Evolutionary conservation across 1,284 basidiomycete genomes (phyloP), one percentile per base, ranked within the genome.

Genomic region (Heterobasidion irregulare): DNA sequence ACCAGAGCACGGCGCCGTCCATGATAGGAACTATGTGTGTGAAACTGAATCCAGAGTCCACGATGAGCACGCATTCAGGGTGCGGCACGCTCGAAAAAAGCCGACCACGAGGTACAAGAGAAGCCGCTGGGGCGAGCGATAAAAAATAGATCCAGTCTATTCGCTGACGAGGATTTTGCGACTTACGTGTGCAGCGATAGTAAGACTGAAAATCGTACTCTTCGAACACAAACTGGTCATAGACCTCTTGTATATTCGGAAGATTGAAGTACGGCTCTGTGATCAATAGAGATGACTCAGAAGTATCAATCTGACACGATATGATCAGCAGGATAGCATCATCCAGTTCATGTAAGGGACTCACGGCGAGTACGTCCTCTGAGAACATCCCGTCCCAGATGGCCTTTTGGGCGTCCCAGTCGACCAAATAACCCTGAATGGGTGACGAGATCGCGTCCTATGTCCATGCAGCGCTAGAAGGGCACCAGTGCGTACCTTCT

Each of bases 221-320:
- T 65, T 98, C 95, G 64, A 97, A 97, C 0, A 96, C 75, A 66
- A 98, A 89, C 70, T 97, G 89, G 68, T 98, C 95, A 61, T 94
- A 94, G 44, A 91, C 82, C 46, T 92, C 88, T 71, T 94, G 89
- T 16, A 96, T 82, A 66, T 92, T 93, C 16, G 92, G 91, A 9
- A 96, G 75, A 68, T 96, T 93, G 77, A 95, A 91, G 66, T 93
- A 93, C 2, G 94, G 92, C 70, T 98, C 95, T 2, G 95, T 97
- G 52, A 98, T 80, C 51, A 98, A 73, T 43, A 96, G 73, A 2
- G 86, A 84, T 0, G 85, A 82, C 50, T 83, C 78, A 1, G 80
- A 72, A 0, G 90, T 84, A 62, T 92, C 80, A 56, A 92, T 72
- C 90, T 94, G 52, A 53, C 47, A 49, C 26, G 47, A 10, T 35